Base-by-base conservation (phyloP, 768 basidiomycete genomes). In the Leccinum fibrillosum region DNA sequence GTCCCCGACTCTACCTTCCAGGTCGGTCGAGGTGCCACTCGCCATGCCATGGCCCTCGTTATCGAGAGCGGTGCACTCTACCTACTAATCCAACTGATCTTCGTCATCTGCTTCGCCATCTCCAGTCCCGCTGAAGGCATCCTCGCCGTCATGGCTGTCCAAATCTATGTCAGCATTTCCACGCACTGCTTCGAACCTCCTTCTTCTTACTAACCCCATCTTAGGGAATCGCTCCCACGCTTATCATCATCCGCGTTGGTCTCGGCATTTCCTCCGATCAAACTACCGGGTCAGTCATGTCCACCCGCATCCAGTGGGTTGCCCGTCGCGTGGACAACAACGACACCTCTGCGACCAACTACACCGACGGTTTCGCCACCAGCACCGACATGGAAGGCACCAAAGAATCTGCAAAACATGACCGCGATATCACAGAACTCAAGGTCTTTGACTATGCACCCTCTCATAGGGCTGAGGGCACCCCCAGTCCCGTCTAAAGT, bases 31-130 rank as follows among this genome's bases (percentile, higher is more conserved):
- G 61, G 64, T 11, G 62, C 62, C 1, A 56, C 66, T 4, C 64
- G 56, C 35, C 68, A 55, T 19, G 77, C 74, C 3, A 70, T 73
- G 35, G 62, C 55, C 42, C 72, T 79, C 55, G 62, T 78, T 58
- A 53, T 79, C 54, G 77, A 78, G 63, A 75, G 76, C 28, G 77
- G 77, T 2, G 62, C 66, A 25, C 68, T 78, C 42, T 79, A 76
- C 64, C 69, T 78, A n/a, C 49, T 66, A 21, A 68, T 68, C 48
- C 78, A 80, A 49, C 57, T 80, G 42, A 42, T 76, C n/a, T 76
- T 78, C n/a, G 74, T 77, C 49, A 59, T 75, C 15, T 69, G 78
- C 28, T 71, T 77, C 51, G 70, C 78, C 21, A 55, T 71, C 13
- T 30, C 59, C 26, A 67, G 69, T 53, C 66, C 72, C 7, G 75